Evolutionary conservation across 768 basidiomycete genomes (phyloP), one percentile per base, ranked within the genome.

Genomic region (Zangia roseola): DNA sequence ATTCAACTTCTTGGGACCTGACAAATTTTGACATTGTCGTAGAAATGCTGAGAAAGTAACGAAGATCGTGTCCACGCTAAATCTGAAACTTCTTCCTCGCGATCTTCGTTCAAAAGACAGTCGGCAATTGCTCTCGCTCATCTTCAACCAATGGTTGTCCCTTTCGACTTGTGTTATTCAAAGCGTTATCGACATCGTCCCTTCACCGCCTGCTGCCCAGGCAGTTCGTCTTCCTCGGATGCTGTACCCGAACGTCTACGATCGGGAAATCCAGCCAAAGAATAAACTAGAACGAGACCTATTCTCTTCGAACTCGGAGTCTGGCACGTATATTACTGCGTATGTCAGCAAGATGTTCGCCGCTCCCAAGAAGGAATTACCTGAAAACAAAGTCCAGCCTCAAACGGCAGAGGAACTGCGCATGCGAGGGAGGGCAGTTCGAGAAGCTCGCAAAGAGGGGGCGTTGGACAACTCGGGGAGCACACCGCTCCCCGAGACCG

Each of bases 331-430:
- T 48, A 74, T 93, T 12, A 81, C 85, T 14, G 95, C 86, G 6
- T 97, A 94, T 67, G 88, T 97, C 40, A 95, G 91, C 77, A 99
- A 98, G 69, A 99, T 98, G 95, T 97, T 98, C 61, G 93, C 94
- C 1, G 86, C 97, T 0, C 71, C 83, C n/a, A 71, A 68, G 19
- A 80, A 80, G 47, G 88, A 94, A 40, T 72, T 99, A 20, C 95
- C 95, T 0, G 89, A 94, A 62, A 85, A 88, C 67, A 91, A 90
- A 69, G 82, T 82, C 61, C 84, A 76, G 57, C 73, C 79, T 16
- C 59, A 91, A 40, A 91, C 87, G 0, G 87, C 89, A 0, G 92
- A 94, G 30, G 89, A 95, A 60, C 83, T 94, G 81, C 77, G 89
- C 17, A 70, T 72, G 10, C 75, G 77, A 50, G 87, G 84, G 1